Evolutionary conservation across 345 rosid species (phyloP).

Genomic region (Anacardium occidentale): DNA sequence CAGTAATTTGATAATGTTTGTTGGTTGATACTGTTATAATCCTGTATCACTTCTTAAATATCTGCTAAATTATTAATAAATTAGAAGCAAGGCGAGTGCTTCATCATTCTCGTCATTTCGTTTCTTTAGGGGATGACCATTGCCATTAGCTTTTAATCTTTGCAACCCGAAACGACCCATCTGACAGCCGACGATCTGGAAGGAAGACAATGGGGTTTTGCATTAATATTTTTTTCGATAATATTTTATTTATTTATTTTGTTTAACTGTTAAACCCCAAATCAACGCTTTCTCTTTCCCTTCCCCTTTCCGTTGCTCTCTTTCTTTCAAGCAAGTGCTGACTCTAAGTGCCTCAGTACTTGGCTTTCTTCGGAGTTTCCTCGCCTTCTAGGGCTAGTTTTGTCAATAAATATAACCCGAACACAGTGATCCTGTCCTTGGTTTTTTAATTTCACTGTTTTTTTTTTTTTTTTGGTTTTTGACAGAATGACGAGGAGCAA

Average conservation of each 20-base stretch:
- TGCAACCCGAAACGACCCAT: neutral
- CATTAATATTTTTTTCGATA: too few species aligned
- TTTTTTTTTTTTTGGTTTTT: too few species aligned
- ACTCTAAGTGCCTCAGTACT: neutral
- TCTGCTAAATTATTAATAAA: too few species aligned
- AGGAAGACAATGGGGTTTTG: too few species aligned
- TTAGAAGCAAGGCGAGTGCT: neutral
- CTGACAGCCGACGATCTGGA: neutral
- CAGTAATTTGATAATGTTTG: too few species aligned
- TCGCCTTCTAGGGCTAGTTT: neutral
- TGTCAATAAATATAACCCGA: neutral
- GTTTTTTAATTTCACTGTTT: neutral
- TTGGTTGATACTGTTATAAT: too few species aligned
- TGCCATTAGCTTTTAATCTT: neutral
- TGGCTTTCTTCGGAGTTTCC: neutral
- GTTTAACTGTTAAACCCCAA: neutral
- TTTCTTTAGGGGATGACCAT: neutral
- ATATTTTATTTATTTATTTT: neutral
- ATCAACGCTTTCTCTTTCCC: too few species aligned
- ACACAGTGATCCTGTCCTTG: neutral
- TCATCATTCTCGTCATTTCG: neutral
- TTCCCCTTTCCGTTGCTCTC: neutral
- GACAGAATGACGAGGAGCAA: constrained; percentile 47
- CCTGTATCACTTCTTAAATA: too few species aligned
- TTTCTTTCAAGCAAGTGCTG: neutral